phyloP scores from a whole-genome alignment of 805 yeast genomes.

The Diddensiella caesifluorescens region DNA sequence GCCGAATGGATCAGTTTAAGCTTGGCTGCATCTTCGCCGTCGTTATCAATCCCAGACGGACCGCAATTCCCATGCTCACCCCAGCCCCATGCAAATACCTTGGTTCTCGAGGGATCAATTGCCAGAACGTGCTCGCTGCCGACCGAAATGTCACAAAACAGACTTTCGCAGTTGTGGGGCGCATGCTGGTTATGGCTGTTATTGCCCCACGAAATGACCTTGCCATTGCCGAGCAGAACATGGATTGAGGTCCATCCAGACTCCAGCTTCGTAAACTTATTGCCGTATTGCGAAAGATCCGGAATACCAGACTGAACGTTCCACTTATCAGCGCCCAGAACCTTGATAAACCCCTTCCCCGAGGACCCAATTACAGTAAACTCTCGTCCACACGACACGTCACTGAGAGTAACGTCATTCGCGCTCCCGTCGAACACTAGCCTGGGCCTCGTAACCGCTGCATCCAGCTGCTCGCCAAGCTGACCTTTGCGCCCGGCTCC shows the following conservation, averaged over 20 bases:
- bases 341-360: slow-evolving; percentile 16
- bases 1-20: neutral
- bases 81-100: slow-evolving; percentile 90
- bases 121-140: slow-evolving; percentile 88
- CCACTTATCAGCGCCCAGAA: slow-evolving; percentile 36
- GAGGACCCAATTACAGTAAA: slow-evolving; percentile 40
- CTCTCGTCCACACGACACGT: slow-evolving; percentile 51
- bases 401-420: slow-evolving; percentile 5
- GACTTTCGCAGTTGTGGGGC: slow-evolving; percentile 21
- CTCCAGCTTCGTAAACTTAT: slow-evolving; percentile 26
- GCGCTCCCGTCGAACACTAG: slow-evolving; percentile 2
- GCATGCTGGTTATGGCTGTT: slow-evolving; percentile 67
- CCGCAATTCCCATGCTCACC: slow-evolving; percentile 99
- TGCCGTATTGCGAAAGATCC: neutral
- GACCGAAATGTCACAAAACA: slow-evolving; percentile 34
- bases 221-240: slow-evolving; percentile 27
- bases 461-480: slow-evolving; percentile 27
- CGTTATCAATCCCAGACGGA: slow-evolving; percentile 12
- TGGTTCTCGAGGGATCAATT: slow-evolving; percentile 22
- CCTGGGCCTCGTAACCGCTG: slow-evolving; percentile 6
- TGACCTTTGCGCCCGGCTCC: slow-evolving; percentile 65
- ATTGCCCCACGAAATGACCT: slow-evolving; percentile 60
- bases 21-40: slow-evolving; percentile 1
- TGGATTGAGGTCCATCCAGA: slow-evolving; percentile 84
- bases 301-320: slow-evolving; percentile 8